phyloP scores from a whole-genome alignment of 1,284 basidiomycete genomes.

The Abortiporus biennis region DNA sequence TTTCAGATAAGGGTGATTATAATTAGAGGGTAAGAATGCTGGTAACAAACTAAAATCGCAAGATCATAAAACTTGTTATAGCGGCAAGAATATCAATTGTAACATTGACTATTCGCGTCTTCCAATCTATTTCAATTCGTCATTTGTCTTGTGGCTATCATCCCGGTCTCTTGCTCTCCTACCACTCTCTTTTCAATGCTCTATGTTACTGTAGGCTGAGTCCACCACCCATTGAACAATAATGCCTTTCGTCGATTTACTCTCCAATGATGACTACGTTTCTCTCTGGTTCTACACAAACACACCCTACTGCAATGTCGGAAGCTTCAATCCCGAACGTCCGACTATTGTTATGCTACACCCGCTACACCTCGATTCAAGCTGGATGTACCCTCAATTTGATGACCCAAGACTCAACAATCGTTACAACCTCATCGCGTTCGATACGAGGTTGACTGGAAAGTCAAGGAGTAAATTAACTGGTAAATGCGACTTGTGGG shows the following conservation, averaged over 20 bases:
- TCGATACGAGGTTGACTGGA: slow-evolving; percentile 69
- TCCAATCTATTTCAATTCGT: no score
- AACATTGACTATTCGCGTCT: no score
- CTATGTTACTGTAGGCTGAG: slow-evolving; percentile 5
- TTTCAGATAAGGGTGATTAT: no score
- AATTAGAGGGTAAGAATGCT: no score
- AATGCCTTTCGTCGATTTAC: slow-evolving; percentile 71
- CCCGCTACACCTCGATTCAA: slow-evolving; percentile 59
- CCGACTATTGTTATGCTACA: slow-evolving; percentile 63
- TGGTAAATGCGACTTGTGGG: slow-evolving; percentile 62
- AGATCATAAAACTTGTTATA: no score
- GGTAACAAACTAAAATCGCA: no score
- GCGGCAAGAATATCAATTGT: no score
- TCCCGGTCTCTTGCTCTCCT: not conserved
- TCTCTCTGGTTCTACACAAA: slow-evolving; percentile 70
- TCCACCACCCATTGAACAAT: no score
- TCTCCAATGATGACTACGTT: slow-evolving; percentile 56
- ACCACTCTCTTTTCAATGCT: not conserved
- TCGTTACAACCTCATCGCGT: slow-evolving; percentile 62
- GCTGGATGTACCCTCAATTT: slow-evolving; percentile 62
- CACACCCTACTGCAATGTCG: slow-evolving; percentile 45
- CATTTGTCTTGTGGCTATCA: not conserved
- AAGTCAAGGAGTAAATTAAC: slow-evolving; percentile 47
- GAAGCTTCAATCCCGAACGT: slow-evolving; percentile 57
- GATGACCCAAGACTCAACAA: slow-evolving; percentile 55